These are phyloP conservation scores for Dichotomopilus funicola DNA, from an alignment of 2,329 filamentous ascomycete genomes.

Conservation along the genomic window DNA sequence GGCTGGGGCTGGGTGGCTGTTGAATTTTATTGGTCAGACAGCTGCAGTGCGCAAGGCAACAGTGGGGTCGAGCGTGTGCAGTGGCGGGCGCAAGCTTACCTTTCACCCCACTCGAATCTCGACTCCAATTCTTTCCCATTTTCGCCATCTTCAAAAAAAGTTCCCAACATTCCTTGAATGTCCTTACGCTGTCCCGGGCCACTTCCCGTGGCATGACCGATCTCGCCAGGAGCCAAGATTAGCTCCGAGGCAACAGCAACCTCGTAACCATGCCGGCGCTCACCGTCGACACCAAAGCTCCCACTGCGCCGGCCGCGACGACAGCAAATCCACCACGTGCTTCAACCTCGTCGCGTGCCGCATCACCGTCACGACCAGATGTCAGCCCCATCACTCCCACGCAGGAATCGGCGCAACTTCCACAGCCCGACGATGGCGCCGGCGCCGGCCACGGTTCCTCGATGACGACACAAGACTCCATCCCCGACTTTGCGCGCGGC, in stretches of 20 bases:
- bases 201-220: not conserved
- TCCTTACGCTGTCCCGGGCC: not conserved
- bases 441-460: not conserved
- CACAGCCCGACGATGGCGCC: not conserved
- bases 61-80: too few species aligned
- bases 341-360: constrained; percentile 27
- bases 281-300: constrained; percentile 24
- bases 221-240: not conserved
- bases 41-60: too few species aligned
- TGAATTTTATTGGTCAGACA: too few species aligned
- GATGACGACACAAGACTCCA: constrained; percentile 11
- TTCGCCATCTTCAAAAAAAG: not conserved
- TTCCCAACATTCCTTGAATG: not conserved
- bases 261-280: constrained; percentile 27
- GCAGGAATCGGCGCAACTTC: constrained; percentile 32
- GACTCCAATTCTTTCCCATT: too few species aligned
- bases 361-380: constrained; percentile 43
- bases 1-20: too few species aligned
- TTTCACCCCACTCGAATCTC: not conserved
- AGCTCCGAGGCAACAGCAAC: not conserved
- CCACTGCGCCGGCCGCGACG: constrained; percentile 16
- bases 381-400: constrained; percentile 52
- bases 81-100: not conserved
- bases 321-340: constrained; percentile 8
- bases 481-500: constrained; percentile 26